These are phyloP conservation scores for Hibiscus syriacus DNA, from an alignment of 345 rosid species.

Conservation along the genomic window DNA sequence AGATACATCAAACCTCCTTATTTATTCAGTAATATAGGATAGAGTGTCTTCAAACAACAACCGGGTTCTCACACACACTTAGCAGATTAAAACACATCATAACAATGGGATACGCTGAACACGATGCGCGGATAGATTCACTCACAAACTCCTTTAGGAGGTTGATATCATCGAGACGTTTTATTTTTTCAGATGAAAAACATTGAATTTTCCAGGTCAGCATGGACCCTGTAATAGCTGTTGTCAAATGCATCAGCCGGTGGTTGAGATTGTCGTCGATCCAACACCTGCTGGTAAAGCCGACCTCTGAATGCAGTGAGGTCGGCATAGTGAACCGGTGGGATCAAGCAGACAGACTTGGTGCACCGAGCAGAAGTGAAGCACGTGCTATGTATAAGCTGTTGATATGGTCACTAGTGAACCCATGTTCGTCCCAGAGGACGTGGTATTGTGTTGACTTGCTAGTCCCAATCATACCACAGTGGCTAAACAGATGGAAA, in stretches of 20 bases:
- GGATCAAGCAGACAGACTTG: conserved; percentile 62
- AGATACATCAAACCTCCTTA: no score
- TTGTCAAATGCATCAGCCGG: conserved; percentile 29
- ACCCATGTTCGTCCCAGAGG: conserved; percentile 60
- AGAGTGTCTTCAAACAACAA: no score
- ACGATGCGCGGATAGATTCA: conserved; percentile 42
- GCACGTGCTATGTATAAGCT: conserved; percentile 65
- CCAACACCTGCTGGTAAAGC: conserved; percentile 48
- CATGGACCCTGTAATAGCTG: conserved; percentile 37
- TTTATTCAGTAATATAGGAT: no score
- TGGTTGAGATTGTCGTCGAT: background rate
- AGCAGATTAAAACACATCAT: background rate
- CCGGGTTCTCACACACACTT: background rate
- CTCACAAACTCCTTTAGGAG: conserved; percentile 45
- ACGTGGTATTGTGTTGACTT: conserved; percentile 70
- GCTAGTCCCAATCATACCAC: conserved; percentile 67
- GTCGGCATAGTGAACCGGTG: conserved; percentile 81
- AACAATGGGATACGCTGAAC: background rate
- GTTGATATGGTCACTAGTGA: conserved; percentile 53
- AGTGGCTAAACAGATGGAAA: conserved; percentile 69
- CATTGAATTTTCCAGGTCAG: conserved; percentile 49
- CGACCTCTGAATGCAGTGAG: conserved; percentile 67
- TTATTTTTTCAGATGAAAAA: conserved; percentile 45
- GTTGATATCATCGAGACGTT: background rate
- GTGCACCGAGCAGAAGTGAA: conserved; percentile 84